phyloP scores from a whole-genome alignment of 768 basidiomycete species.

The Cyclocybe cylindracea region DNA sequence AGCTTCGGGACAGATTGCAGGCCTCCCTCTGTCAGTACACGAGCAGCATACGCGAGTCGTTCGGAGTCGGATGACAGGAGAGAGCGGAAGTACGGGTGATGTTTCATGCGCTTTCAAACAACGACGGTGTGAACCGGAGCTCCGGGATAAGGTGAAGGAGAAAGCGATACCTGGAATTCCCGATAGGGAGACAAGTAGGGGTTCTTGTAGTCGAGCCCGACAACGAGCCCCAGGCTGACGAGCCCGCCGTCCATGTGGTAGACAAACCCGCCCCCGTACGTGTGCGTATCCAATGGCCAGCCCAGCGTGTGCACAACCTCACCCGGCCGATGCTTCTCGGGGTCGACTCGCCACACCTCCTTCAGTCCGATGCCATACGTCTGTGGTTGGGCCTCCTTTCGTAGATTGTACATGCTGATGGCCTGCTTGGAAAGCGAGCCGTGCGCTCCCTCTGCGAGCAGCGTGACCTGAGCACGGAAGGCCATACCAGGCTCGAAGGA shows the following conservation, averaged over 20 bases:
- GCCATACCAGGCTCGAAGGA: slow-evolving; percentile 96
- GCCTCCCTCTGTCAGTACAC: slow-evolving; percentile 91
- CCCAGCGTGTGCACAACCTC: slow-evolving; percentile 93
- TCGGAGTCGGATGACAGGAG: slow-evolving; percentile 67
- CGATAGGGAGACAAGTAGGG: slow-evolving; percentile 91
- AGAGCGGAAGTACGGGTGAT: slow-evolving; percentile 88
- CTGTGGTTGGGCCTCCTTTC: slow-evolving; percentile 76
- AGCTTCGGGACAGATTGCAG: slow-evolving; percentile 85
- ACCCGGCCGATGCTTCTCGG: slow-evolving; percentile 62
- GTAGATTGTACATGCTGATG: slow-evolving; percentile 71
- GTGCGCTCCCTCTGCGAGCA: slow-evolving; percentile 95
- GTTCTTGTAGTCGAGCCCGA: slow-evolving; percentile 94
- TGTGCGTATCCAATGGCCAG: slow-evolving; percentile 83
- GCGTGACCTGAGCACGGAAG: slow-evolving; percentile 88
- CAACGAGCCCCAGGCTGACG: slow-evolving; percentile 87
- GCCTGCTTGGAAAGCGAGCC: slow-evolving; percentile 86
- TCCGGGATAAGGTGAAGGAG: neutral
- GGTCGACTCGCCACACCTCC: slow-evolving; percentile 93
- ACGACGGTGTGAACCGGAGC: slow-evolving; percentile 1
- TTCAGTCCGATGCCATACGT: slow-evolving; percentile 97
- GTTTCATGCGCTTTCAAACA: slow-evolving; percentile 70
- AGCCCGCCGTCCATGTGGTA: slow-evolving; percentile 96
- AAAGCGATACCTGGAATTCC: slow-evolving; percentile 78
- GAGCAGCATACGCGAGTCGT: slow-evolving; percentile 89
- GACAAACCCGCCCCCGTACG: slow-evolving; percentile 91